A percentile compares a stretch with the other conserved stretches of the same genome.
phyloP scores from a whole-genome alignment of 352 stramenopile species.

The Globisporangium cylindrosporum region DNA sequence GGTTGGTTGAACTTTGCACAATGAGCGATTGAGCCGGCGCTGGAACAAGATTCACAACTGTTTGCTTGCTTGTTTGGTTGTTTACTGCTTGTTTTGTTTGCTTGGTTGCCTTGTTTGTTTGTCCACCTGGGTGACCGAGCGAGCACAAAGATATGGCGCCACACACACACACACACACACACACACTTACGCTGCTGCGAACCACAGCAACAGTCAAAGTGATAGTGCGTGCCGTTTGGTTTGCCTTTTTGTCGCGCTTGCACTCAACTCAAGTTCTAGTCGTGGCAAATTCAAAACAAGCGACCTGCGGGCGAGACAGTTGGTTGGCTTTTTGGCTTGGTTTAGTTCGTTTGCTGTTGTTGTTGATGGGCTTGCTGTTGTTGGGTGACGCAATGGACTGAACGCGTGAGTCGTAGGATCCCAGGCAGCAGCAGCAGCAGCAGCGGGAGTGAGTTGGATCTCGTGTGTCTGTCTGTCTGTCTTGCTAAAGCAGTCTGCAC shows the following conservation, averaged over 20 bases:
- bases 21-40: neutral
- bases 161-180: conserved; percentile 1
- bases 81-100: neutral
- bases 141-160: conserved; percentile 8
- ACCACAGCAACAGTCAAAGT: neutral
- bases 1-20: neutral
- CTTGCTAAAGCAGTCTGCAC: neutral
- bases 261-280: conserved; percentile 3
- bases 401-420: neutral
- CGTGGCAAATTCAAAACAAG: conserved; percentile 8
- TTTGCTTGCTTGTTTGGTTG: neutral
- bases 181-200: neutral
- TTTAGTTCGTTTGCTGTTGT: neutral
- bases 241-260: neutral
- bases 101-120: conserved; percentile 1
- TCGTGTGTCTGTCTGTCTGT: neutral
- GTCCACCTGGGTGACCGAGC: neutral
- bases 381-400: conserved; percentile 2
- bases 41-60: neutral
- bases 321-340: conserved; percentile 5
- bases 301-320: neutral
- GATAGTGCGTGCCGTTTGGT: neutral
- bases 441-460: neutral
- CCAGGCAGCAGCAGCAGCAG: neutral
- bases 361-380: conserved; percentile 1